A percentile compares a stretch with the other conserved stretches of the same genome.
Evolutionary conservation across 1,284 basidiomycete species (phyloP).

Genomic region (Malassezia sympodialis): DNA sequence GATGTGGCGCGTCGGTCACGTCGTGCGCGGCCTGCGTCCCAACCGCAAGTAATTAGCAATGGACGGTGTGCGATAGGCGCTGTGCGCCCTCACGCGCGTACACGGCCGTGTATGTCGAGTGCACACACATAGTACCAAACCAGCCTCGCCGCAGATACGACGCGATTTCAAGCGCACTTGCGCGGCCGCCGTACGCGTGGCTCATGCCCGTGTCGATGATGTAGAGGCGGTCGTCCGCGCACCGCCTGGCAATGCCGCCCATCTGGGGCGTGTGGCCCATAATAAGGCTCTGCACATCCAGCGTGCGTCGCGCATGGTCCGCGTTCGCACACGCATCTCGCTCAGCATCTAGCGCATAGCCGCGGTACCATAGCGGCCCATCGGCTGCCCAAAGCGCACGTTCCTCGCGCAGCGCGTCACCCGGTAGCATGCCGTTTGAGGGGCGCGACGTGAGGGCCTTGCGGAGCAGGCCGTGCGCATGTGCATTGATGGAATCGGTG

Average conservation of each 20-base stretch:
- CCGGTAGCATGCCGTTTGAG: conserved; percentile 18
- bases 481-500: conserved; percentile 25
- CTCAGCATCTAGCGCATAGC: conserved; percentile 30
- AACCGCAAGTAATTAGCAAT: conserved; percentile 19
- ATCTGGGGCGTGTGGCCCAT: conserved; percentile 45
- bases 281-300: conserved; percentile 24
- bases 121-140: not conserved
- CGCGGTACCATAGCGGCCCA: conserved; percentile 46
- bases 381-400: conserved; percentile 21
- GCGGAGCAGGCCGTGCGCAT: conserved; percentile 25
- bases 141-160: not conserved
- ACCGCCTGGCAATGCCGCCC: conserved; percentile 34
- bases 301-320: not conserved
- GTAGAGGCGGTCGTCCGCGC: conserved; percentile 21
- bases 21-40: conserved; percentile 41
- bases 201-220: conserved; percentile 46
- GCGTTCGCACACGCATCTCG: conserved; percentile 23
- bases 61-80: not conserved
- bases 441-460: conserved; percentile 21
- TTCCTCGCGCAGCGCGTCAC: conserved; percentile 24
- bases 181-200: conserved; percentile 39
- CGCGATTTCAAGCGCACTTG: conserved; percentile 25
- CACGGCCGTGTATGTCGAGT: not conserved
- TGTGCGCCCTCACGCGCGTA: not conserved
- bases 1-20: conserved; percentile 60